Evolutionary conservation across 768 basidiomycete genomes (phyloP), one percentile per base, ranked within the genome.

Genomic region (Sistotremastrum suecicum): DNA sequence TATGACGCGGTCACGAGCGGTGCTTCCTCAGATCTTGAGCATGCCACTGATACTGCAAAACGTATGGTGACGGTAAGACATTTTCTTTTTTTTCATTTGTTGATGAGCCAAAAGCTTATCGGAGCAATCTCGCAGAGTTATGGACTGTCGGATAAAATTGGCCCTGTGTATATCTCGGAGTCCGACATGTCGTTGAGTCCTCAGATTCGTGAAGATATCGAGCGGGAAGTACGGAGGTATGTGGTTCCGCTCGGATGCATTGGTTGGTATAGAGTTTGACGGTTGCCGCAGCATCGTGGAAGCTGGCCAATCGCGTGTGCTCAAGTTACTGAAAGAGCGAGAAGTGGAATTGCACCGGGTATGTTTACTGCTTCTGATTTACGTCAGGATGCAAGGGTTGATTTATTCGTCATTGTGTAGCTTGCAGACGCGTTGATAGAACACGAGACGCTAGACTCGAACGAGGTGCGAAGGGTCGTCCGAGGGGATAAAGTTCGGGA

Each of bases 371-470:
- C 20, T 20, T 20, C 20, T 20, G 20, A 2, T 20, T 20, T 20
- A 20, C 20, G 20, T 20, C 20, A 20, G 20, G 20, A 20, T 20
- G 20, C 20, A 20, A 20, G 3, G 37, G 9, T 7, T 7, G 36
- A 7, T 34, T 35, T 34, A 7, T 10, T 20, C 20, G 20, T 20
- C 20, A 41, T 52, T 46, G 33, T 42, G 31, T 51, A 91, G 89
- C 76, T 98, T 37, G 92, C 94, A 2, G 74, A 75, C 45, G 94
- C 94, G 7, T 66, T 99, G 48, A 83, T 99, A 8, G 91, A 97
- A 60, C 83, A 94, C 63, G 94, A 99, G 67, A 97, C 94, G 12
- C 67, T 99, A 51, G 80, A 81, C 53, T 68, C 75, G 37, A 81
- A 86, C 7, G 90, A 99, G 62, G 92, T 97, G 11, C 68, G 72